phyloP scores from a whole-genome alignment of 1,139 yeast species.

The Magnusiomyces clavatus region DNA sequence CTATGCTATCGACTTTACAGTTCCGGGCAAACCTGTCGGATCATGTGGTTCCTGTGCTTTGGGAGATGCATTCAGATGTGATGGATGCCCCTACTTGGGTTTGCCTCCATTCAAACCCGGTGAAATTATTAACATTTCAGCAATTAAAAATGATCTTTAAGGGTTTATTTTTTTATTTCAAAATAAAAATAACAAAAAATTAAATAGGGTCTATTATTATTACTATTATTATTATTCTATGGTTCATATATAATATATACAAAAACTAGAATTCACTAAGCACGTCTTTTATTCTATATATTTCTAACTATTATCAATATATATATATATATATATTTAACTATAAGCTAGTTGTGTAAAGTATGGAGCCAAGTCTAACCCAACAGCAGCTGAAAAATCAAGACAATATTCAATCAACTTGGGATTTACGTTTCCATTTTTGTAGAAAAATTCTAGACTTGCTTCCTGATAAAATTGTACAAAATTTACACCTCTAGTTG shows the following conservation, averaged over 20 bases:
- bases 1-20: conserved; percentile 87
- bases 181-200: not conserved
- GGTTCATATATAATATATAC: not conserved
- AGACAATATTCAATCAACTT: not conserved
- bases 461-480: not conserved
- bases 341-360: not conserved
- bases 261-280: conserved; percentile 1
- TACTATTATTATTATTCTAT: not conserved
- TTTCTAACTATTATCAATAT: conserved; percentile 2
- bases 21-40: conserved; percentile 79
- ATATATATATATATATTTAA: not conserved
- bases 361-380: conserved; percentile 8
- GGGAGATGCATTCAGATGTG: conserved; percentile 97
- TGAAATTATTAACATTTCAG: conserved; percentile 42
- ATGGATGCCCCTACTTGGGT: conserved; percentile 95
- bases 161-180: not conserved
- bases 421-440: not conserved
- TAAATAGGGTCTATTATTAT: not conserved
- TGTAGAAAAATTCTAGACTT: not conserved
- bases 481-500: not conserved
- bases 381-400: conserved; percentile 12
- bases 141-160: conserved; percentile 19
- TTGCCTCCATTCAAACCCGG: conserved; percentile 98
- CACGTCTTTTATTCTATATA: not conserved
- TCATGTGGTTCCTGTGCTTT: conserved; percentile 96